Evolutionary conservation across 495 filamentous ascomycete species (phyloP), one percentile per base, ranked within the genome.

Genomic region (Xylaria bambusicola): DNA sequence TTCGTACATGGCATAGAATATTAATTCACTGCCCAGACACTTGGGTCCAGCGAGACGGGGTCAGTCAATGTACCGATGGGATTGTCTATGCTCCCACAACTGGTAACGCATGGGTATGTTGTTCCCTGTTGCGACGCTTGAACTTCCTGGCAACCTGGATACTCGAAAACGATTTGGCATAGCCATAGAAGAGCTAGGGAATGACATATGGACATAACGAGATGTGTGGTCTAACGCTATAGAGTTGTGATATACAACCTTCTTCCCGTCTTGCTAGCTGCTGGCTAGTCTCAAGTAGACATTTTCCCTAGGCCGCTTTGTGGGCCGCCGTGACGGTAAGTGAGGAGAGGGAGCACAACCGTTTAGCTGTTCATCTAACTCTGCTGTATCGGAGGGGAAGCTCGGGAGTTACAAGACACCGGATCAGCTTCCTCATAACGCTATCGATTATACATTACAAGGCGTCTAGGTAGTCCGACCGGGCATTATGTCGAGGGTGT

Each of bases 311-410:
- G 67, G 46, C 47, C 61, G 56, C 62, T 41, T 56, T 62, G 60
- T 58, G 61, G 65, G 56, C 65, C 55, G 57, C 52, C 55, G 61
- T 63, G 60, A 58, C 60, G 63, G 65, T 62, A 67, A 58, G 65
- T 62, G 61, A 67, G 60, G 61, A 60, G 59, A 50, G 24, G 38
- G 38, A 33, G 46, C 36, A 41, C 33, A 31, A 27, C 44, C 45
- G 46, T 31, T 41, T 35, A 24, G 35, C 3, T 50, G 47, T 17
- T 23, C n/a, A 58, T 51, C 21, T n/a, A 27, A 42, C 29, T 44
- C 35, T 24, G 21, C 36, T 18, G 15, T 33, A 31, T 24, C 35
- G 10, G 17, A 15, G 27, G 24, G 46, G 5, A 36, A 21, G 24
- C 3, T 31, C 18, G 24, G 15, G 52, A 31, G 26, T 12, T 38